Conservation (phyloP, 1,139 yeast genomes). For the Pichia sp. region DNA sequence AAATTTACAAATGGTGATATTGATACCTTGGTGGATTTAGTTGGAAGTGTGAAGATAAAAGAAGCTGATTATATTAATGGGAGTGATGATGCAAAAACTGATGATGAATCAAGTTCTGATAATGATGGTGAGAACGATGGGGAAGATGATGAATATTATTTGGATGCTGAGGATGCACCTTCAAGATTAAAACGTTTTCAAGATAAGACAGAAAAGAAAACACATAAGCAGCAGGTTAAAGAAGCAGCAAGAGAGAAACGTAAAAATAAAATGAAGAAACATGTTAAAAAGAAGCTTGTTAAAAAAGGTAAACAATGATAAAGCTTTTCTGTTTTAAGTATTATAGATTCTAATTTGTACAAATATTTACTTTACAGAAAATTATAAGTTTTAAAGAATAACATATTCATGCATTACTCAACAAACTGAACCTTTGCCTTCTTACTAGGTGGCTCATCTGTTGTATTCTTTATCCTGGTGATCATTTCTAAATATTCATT, state of each 20-base stretch:
- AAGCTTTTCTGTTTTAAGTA: background rate
- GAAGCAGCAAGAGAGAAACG: conserved; percentile 83
- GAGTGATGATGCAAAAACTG: conserved; percentile 18
- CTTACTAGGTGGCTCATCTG: background rate
- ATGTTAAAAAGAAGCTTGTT: conserved; percentile 72
- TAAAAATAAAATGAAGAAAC: conserved; percentile 86
- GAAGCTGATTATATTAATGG: conserved; percentile 18
- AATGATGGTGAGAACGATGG: conserved; percentile 31
- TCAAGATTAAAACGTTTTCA: conserved; percentile 68
- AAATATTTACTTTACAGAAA: conserved; percentile 1
- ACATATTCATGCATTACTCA: background rate
- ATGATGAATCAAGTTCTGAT: conserved; percentile 24
- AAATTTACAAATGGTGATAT: conserved; percentile 77
- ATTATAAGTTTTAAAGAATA: background rate
- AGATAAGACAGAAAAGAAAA: conserved; percentile 79
- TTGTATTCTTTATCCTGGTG: background rate
- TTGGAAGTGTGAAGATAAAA: conserved; percentile 32
- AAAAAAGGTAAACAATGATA: conserved; percentile 34
- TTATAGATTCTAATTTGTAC: background rate
- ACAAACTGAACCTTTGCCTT: background rate
- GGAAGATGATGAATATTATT: conserved; percentile 32
- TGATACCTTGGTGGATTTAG: conserved; percentile 62
- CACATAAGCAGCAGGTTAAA: conserved; percentile 77
- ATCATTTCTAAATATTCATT: background rate
- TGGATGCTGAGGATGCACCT: conserved; percentile 32